Evolutionary conservation across 352 stramenopile species (phyloP).

Genomic region (Pythium guiyangense): DNA sequence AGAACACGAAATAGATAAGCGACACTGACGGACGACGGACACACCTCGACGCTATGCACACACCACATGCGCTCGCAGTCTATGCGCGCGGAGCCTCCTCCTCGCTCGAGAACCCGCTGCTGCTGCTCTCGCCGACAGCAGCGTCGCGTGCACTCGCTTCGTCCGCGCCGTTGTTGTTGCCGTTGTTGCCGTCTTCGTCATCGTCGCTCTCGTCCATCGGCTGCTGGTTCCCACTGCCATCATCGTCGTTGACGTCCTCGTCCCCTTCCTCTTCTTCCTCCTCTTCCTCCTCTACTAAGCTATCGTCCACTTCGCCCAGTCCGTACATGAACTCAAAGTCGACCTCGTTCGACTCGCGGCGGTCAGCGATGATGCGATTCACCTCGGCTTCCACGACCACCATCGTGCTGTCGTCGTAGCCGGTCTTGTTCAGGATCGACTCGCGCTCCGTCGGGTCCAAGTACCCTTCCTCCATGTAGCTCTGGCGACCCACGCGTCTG

Average conservation of each 20-base stretch:
- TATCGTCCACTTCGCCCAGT: slow-evolving; percentile 24
- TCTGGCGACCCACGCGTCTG: slow-evolving; percentile 68
- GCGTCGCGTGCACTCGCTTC: background rate
- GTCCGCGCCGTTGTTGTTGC: slow-evolving; percentile 12
- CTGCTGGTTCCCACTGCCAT: slow-evolving; percentile 16
- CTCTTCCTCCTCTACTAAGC: slow-evolving; percentile 24
- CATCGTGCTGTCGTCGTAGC: slow-evolving; percentile 68
- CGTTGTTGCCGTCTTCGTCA: background rate
- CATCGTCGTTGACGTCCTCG: slow-evolving; percentile 10
- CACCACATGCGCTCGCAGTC: background rate
- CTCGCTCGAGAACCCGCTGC: slow-evolving; percentile 16
- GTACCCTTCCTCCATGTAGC: slow-evolving; percentile 86
- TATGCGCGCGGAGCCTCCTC: slow-evolving; percentile 8
- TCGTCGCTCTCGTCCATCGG: slow-evolving; percentile 25
- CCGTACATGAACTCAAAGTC: slow-evolving; percentile 81
- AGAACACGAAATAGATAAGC: background rate
- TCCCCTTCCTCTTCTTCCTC: slow-evolving; percentile 27
- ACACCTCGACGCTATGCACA: background rate
- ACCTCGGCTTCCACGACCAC: slow-evolving; percentile 73
- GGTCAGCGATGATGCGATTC: slow-evolving; percentile 77
- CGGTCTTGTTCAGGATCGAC: slow-evolving; percentile 69
- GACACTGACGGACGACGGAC: background rate
- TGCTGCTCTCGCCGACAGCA: background rate
- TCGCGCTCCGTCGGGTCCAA: slow-evolving; percentile 72
- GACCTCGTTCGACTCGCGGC: slow-evolving; percentile 79